Evolutionary conservation across 768 basidiomycete genomes (phyloP).

Genomic region (Leccinum ochraceum): DNA sequence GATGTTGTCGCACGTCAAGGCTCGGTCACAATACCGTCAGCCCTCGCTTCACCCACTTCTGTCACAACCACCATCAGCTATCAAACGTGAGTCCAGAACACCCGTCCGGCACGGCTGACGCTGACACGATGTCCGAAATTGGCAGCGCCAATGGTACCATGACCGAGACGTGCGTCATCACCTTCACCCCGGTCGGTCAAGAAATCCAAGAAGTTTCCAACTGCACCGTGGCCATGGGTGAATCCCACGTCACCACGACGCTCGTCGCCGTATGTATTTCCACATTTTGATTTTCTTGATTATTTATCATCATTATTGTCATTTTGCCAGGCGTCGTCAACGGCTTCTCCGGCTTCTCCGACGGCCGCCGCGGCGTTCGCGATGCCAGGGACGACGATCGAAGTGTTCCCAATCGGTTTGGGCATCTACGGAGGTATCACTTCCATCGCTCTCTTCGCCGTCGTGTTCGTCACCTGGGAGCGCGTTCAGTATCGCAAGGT

Average conservation of each 20-base stretch:
- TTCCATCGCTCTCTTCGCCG: conserved; percentile 77
- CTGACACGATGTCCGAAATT: neutral
- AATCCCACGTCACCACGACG: conserved; percentile 12
- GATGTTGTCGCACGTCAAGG: conserved; percentile 23
- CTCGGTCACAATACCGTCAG: conserved; percentile 20
- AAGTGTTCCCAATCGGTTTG: conserved; percentile 80
- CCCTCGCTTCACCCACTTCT: conserved; percentile 35
- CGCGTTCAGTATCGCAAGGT: conserved; percentile 86
- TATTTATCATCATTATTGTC: neutral
- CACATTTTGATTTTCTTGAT: neutral
- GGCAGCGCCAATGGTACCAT: conserved; percentile 50
- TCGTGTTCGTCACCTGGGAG: conserved; percentile 85
- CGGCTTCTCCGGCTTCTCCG: conserved; percentile 31
- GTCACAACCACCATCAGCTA: conserved; percentile 37
- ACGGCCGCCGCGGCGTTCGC: conserved; percentile 44
- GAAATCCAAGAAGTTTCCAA: conserved; percentile 53
- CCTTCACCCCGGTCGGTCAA: conserved; percentile 55
- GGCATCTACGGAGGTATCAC: conserved; percentile 86
- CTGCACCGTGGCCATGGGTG: conserved; percentile 45
- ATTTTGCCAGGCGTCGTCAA: conserved; percentile 25
- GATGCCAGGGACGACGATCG: conserved; percentile 71
- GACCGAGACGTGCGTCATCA: conserved; percentile 59
- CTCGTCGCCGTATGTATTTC: neutral
- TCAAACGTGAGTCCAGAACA: conserved; percentile 40
- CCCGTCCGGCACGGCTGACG: neutral